Conservation (phyloP, 2,329 filamentous ascomycete species). For the Aureobasidium mangrovei region DNA sequence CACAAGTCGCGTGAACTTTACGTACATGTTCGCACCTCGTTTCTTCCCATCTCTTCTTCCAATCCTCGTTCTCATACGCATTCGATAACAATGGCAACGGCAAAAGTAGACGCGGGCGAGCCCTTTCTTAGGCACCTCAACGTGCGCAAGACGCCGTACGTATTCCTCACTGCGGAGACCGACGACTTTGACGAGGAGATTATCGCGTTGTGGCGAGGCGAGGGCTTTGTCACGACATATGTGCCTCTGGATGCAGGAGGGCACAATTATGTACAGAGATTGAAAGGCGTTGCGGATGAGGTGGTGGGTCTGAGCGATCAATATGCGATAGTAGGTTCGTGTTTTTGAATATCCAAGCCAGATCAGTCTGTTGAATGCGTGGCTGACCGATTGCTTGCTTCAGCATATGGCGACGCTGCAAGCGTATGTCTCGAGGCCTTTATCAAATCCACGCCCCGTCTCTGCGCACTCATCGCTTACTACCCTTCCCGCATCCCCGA, state of each 20-base stretch:
- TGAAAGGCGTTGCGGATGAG: conserved; percentile 45
- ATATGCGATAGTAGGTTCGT: conserved; percentile 53
- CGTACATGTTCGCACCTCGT: not conserved
- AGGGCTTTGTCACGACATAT: conserved; percentile 53
- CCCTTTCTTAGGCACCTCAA: conserved; percentile 30
- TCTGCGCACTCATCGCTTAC: conserved; percentile 54
- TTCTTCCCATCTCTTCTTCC: not conserved
- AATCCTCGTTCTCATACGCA: not conserved
- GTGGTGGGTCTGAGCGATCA: conserved; percentile 51
- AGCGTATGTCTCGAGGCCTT: conserved; percentile 50
- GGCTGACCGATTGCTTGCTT: not conserved
- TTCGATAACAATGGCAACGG: not conserved
- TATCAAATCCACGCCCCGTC: conserved; percentile 46
- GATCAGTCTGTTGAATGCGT: too few species aligned
- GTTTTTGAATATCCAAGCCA: not conserved
- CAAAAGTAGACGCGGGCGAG: conserved; percentile 5
- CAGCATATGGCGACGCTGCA: conserved; percentile 57
- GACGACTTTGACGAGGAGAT: conserved; percentile 49
- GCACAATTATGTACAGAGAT: conserved; percentile 35
- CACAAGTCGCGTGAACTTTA: not conserved
- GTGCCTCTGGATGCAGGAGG: conserved; percentile 45
- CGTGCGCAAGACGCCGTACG: conserved; percentile 34
- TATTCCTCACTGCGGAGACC: conserved; percentile 45
- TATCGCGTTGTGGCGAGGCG: conserved; percentile 47
- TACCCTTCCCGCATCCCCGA: conserved; percentile 52